Base-by-base conservation (phyloP, 2,329 filamentous ascomycete species). In the Sporothrix globosa region DNA sequence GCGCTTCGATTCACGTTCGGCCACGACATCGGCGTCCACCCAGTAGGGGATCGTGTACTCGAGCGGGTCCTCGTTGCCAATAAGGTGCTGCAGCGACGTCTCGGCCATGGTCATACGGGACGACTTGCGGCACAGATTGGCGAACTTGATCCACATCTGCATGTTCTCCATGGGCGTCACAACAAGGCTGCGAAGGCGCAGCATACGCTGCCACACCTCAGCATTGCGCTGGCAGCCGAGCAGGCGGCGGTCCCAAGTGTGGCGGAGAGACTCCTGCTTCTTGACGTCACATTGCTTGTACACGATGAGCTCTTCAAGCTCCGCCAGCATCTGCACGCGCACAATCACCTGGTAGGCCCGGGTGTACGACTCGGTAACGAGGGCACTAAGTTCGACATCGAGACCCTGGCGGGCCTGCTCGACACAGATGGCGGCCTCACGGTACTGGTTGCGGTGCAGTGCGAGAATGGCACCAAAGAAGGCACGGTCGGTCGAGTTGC, bases 141-240 rank as follows among this genome's bases (percentile, higher is more conserved):
- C 92, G 79, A 97, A 99, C 79, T 99, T 99, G 83, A 99, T 98
- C 90, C 94, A 97, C 93, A 99, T 99, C 76, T 97, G 92, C 84
- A 97, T 93, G 77, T 97, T 97, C 79, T 99, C 94, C 46, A 88
- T 88, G 0, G 96, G 95, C 0, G 90, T 90, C 72, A 98, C 95
- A 71, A 99, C 96, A 67, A 99, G 85, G 24, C 93, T 92, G 72
- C 96, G 90, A 44, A 99, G 90, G 78, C 97, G 96, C 69, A 99
- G 88, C 93, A 98, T 98, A 72, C 96, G 89, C 78, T 97, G 94
- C 96, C 96, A 99, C 3, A 98, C 93, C 77, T 99, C 96, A 24
- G 97, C 94, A 76, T 98, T 97, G 70, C 96, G 91, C 79, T 99
- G 95, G 75, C 96, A 97, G 17, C 96, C 96, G 78, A 96, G 92